These are phyloP conservation scores for Harringtonia lauricola DNA, from an alignment of 2,329 filamentous ascomycete species.

Conservation along the genomic window DNA sequence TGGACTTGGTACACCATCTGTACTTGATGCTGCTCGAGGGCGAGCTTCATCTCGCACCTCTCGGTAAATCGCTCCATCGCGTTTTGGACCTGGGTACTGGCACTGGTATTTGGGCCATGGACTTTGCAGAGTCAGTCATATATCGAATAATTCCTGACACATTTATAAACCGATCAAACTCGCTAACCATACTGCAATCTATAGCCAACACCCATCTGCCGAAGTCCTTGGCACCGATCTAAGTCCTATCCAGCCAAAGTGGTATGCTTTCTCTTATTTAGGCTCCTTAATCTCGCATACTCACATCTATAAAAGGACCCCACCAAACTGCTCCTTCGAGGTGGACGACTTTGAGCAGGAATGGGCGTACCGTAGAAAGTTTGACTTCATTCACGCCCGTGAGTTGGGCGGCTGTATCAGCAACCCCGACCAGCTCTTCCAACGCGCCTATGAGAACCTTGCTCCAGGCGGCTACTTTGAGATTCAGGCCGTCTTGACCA, in stretches of 20 bases:
- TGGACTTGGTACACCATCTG: conserved; percentile 2
- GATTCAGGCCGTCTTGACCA: conserved; percentile 5
- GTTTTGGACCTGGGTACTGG: conserved; percentile 14
- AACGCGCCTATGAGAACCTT: conserved; percentile 8
- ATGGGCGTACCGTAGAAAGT: conserved; percentile 12
- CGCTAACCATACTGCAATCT: no score
- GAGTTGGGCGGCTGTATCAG: conserved; percentile 9
- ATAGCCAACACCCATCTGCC: not conserved
- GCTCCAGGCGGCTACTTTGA: conserved; percentile 13
- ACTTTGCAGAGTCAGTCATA: conserved; percentile 4
- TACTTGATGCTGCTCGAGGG: not conserved
- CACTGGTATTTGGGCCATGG: conserved; percentile 3
- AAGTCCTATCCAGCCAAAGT: conserved; percentile 13
- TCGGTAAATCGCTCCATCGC: not conserved
- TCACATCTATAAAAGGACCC: no score
- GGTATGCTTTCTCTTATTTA: no score
- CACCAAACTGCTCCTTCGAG: conserved; percentile 11
- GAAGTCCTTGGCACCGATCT: conserved; percentile 13
- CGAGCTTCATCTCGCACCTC: not conserved
- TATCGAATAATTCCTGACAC: no score
- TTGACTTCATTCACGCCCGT: conserved; percentile 13
- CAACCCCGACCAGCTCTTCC: conserved; percentile 4
- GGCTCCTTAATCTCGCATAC: no score
- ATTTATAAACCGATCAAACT: no score
- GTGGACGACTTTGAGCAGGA: conserved; percentile 14